Evolutionary conservation across 169 alveolate genomes (phyloP).

Genomic region (Cryptosporidium ubiquitum): DNA sequence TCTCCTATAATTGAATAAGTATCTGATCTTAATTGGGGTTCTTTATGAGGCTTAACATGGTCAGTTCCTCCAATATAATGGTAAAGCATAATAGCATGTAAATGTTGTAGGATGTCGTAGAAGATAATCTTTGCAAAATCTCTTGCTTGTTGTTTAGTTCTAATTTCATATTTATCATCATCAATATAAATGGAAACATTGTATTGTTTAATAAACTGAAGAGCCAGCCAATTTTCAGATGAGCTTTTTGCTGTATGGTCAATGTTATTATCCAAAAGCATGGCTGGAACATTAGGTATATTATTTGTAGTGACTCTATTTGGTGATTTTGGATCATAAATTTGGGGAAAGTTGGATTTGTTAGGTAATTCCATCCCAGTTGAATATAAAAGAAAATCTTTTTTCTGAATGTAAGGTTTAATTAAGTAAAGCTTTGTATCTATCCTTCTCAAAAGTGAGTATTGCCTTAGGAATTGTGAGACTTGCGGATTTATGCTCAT

Average conservation of each 20-base stretch:
- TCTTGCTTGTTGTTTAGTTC: constrained; percentile 72
- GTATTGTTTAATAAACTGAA: constrained; percentile 63
- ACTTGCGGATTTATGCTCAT: constrained; percentile 72
- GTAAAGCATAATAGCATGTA: constrained; percentile 71
- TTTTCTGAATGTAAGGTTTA: constrained; percentile 60
- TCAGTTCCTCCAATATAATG: constrained; percentile 72
- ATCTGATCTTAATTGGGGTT: constrained; percentile 38
- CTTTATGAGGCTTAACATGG: constrained; percentile 36
- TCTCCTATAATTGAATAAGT: constrained; percentile 69
- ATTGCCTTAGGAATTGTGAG: constrained; percentile 25
- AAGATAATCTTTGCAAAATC: constrained; percentile 54
- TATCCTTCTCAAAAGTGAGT: constrained; percentile 57
- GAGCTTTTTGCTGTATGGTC: constrained; percentile 69
- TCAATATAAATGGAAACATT: constrained; percentile 62
- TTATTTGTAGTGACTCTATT: constrained; percentile 58
- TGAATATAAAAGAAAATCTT: constrained; percentile 36
- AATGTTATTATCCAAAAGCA: constrained; percentile 61
- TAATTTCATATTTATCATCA: constrained; percentile 50
- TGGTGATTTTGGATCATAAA: background rate
- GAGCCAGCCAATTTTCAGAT: constrained; percentile 69
- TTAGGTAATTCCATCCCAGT: constrained; percentile 6
- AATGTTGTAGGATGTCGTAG: constrained; percentile 40
- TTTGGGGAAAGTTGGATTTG: background rate
- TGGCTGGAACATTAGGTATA: constrained; percentile 48
- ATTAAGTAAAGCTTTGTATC: constrained; percentile 57